These are phyloP conservation scores for Chloris gayana DNA, from an alignment of 176 grass and related monocot species.

Conservation along the genomic window DNA sequence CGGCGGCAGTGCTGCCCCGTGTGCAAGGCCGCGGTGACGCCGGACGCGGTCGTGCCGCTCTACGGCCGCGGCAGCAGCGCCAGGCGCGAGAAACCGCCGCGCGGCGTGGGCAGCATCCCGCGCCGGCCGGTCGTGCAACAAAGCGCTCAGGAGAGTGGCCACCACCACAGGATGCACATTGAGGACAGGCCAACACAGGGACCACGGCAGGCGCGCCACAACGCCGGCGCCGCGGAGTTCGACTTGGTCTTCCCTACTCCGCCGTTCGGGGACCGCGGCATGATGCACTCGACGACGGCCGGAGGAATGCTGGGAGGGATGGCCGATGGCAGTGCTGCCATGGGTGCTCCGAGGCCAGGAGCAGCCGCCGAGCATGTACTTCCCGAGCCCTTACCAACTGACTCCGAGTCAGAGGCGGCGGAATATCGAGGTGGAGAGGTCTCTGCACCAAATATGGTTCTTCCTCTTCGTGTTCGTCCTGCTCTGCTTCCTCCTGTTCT, in stretches of 20 bases:
- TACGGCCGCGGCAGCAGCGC: slow-evolving; percentile 70
- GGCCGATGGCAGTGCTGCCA: slow-evolving; percentile 59
- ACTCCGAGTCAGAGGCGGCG: slow-evolving; percentile 59
- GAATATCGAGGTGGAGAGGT: slow-evolving; percentile 66
- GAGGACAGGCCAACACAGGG: background rate
- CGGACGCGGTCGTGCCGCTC: slow-evolving; percentile 72
- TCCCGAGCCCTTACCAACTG: slow-evolving; percentile 49
- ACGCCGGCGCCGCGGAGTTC: slow-evolving; percentile 12
- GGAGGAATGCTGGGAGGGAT: slow-evolving; percentile 61
- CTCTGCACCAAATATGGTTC: slow-evolving; percentile 79
- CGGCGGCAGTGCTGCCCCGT: slow-evolving; percentile 74
- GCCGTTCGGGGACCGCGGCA: background rate
- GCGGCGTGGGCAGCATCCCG: slow-evolving; percentile 33
- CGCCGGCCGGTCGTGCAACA: slow-evolving; percentile 39
- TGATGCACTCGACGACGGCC: slow-evolving; percentile 49
- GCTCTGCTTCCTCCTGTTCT: slow-evolving; percentile 81
- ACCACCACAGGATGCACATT: background rate
- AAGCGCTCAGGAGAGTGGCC: background rate
- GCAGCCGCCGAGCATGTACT: slow-evolving; percentile 28
- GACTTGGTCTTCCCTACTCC: slow-evolving; percentile 11
- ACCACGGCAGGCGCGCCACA: background rate
- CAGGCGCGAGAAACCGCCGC: slow-evolving; percentile 29
- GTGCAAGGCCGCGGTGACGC: slow-evolving; percentile 67
- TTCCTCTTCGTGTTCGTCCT: slow-evolving; percentile 66
- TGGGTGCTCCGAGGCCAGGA: slow-evolving; percentile 45